Percentiles rank a stretch among this genome's conserved stretches.
Conservation (phyloP, 1,139 yeast genomes). For the Saccharomycopsis crataegensis region DNA sequence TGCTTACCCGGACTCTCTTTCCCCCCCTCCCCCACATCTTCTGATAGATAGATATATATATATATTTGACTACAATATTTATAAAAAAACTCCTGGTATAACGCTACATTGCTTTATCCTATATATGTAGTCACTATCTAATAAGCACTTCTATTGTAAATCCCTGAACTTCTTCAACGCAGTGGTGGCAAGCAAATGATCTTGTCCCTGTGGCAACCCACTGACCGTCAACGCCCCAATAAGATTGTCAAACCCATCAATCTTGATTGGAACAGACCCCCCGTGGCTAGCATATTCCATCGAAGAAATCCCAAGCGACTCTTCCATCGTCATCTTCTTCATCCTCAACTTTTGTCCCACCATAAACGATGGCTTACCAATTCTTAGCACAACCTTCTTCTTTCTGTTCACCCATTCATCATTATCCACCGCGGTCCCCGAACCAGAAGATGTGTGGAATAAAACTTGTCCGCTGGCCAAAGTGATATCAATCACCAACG, state of each 20-base stretch:
- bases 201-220: constrained; percentile 6
- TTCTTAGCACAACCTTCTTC: constrained; percentile 38
- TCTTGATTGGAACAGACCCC: constrained; percentile 3
- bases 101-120: too few species aligned
- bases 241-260: neutral
- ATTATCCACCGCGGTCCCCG: constrained; percentile 40
- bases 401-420: constrained; percentile 49
- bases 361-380: constrained; percentile 41
- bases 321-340: constrained; percentile 24
- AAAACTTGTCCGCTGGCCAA: constrained; percentile 38
- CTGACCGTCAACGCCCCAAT: constrained; percentile 6
- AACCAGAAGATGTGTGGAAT: constrained; percentile 39
- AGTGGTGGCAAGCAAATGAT: constrained; percentile 2
- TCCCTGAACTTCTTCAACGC: neutral
- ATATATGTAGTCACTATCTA: too few species aligned
- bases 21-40: too few species aligned
- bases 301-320: neutral
- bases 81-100: too few species aligned
- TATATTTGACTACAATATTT: too few species aligned
- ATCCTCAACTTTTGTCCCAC: constrained; percentile 37
- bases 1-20: too few species aligned
- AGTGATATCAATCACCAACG: constrained; percentile 43
- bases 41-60: too few species aligned
- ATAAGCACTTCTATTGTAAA: too few species aligned
- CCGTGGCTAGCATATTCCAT: constrained; percentile 4